These are phyloP conservation scores for Gelatoporia subvermispora DNA, from an alignment of 768 basidiomycete species.

Conservation along the genomic window DNA sequence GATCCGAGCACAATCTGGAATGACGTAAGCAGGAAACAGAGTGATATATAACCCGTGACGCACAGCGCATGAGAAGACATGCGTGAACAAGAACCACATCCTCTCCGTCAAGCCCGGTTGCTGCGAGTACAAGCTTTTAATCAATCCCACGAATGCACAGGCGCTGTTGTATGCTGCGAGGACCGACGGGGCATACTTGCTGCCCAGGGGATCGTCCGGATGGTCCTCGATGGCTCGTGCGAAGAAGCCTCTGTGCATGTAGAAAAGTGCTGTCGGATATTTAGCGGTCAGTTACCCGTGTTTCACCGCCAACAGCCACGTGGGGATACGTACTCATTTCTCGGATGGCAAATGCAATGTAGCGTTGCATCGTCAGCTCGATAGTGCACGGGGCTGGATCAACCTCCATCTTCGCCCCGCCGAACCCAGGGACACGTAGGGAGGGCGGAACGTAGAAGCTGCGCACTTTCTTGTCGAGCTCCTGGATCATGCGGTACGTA, in stretches of 20 bases:
- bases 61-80: constrained; percentile 70
- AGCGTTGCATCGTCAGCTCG: constrained; percentile 63
- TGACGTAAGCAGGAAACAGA: neutral
- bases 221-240: constrained; percentile 63
- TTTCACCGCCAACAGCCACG: neutral
- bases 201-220: constrained; percentile 60
- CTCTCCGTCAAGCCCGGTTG: constrained; percentile 63
- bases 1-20: constrained; percentile 63
- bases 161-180: constrained; percentile 68
- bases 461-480: constrained; percentile 63
- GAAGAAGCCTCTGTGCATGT: constrained; percentile 74
- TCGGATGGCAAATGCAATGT: constrained; percentile 60
- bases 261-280: constrained; percentile 48
- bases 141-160: constrained; percentile 60
- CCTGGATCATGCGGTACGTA: constrained; percentile 55
- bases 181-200: constrained; percentile 64
- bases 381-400: constrained; percentile 36
- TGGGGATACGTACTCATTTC: constrained; percentile 51
- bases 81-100: constrained; percentile 70
- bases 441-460: constrained; percentile 61
- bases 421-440: constrained; percentile 60
- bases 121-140: constrained; percentile 60
- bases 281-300: neutral
- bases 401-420: constrained; percentile 27
- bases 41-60: constrained; percentile 2